Base-by-base conservation (phyloP, 2,329 filamentous ascomycete species). In the Exophiala spinifera region DNA sequence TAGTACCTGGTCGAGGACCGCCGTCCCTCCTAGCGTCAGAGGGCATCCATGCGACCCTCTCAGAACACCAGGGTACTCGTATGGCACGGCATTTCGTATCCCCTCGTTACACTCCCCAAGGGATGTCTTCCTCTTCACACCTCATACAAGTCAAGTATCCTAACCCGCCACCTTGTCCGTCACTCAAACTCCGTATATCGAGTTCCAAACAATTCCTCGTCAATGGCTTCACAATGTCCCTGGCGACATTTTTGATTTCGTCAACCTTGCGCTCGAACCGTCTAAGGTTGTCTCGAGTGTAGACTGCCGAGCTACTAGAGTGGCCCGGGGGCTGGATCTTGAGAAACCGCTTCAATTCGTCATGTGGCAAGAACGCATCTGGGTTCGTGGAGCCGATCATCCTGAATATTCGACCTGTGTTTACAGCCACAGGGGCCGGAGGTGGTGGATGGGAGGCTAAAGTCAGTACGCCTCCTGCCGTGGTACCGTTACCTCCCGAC, bases 291-390 rank as follows among this genome's bases (percentile, higher is more conserved):
- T 96, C 91, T 15, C 91, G 81, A 42, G 82, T 89, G 72, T 96
- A 96, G 6, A 92, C 72, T 17, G 72, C 59, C 23, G 46, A 44
- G 4, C 63, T 70, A 2, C 65, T 63, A 1, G 63, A 70, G 1
- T 67, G 64, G 6, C 60, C 57, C 4, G 71, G 70, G 0, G 89
- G 87, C 10, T 83, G 86, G 19, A 92, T 76, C 69, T 95, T 95
- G 49, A 96, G 79, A 65, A 96, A 96, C 19, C 84, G 83, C 71
- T 96, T 96, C 68, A 92, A 87, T 61, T 96, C 91, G 61, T 96
- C 91, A 68, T 92, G 90, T 1, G 77, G 72, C 4, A 97, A 81
- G 67, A 94, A 96, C 0, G 79, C 77, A 8, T 79, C 70, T 0
- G 82, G 75, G 3, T 75, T 75, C 2, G 81, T 75, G 3, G 82